Conservation (phyloP, 2,329 filamentous ascomycete genomes). For the Fusarium sp. region DNA sequence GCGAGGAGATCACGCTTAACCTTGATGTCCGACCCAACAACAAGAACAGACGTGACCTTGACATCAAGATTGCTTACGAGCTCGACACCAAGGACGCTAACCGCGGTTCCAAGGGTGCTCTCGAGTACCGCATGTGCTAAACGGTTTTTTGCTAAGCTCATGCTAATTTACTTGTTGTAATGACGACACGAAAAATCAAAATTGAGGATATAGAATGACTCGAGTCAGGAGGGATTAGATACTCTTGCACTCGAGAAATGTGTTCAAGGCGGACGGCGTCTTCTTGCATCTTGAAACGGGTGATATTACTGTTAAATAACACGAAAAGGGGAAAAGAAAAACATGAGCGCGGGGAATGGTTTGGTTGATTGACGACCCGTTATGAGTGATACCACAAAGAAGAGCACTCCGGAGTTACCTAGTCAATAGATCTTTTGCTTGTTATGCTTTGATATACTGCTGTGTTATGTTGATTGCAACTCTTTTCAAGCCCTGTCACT, state of each 20-base stretch:
- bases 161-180: constrained; percentile 37
- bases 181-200: constrained; percentile 40
- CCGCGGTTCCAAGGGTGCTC: constrained; percentile 74
- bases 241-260: constrained; percentile 33
- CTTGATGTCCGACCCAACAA: constrained; percentile 88
- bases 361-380: constrained; percentile 44
- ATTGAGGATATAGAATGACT: constrained; percentile 7
- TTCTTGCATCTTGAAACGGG: constrained; percentile 42
- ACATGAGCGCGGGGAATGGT: constrained; percentile 30
- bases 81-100: constrained; percentile 80
- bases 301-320: constrained; percentile 39
- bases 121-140: constrained; percentile 84
- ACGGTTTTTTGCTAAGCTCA: constrained; percentile 1
- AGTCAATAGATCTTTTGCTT: constrained; percentile 47
- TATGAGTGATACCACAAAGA: constrained; percentile 46
- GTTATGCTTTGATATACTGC: constrained; percentile 38
- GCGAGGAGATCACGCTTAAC: constrained; percentile 79
- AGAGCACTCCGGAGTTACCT: constrained; percentile 45
- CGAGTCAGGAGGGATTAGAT: constrained; percentile 22
- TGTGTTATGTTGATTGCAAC: neutral
- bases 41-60: constrained; percentile 94
- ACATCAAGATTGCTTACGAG: constrained; percentile 87
- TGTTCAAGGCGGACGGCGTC: constrained; percentile 45
- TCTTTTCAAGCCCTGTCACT: neutral
- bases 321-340: constrained; percentile 27